phyloP scores from a whole-genome alignment of 2,329 filamentous ascomycete genomes.

The Stachybotrys chartarum region DNA sequence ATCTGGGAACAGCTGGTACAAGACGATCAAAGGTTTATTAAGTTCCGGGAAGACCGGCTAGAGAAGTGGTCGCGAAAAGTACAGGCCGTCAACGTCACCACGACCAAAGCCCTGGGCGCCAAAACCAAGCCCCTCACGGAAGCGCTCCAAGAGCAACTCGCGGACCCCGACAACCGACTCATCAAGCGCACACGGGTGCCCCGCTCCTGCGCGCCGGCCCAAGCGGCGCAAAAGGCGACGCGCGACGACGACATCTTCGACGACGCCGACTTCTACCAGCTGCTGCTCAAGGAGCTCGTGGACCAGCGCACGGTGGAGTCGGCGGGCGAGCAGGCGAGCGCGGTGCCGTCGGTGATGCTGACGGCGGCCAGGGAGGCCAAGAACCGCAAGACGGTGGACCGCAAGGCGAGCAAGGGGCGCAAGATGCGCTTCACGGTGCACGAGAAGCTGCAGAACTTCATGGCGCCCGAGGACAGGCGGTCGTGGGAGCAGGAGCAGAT shows the following conservation, averaged over 20 bases:
- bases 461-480: slow-evolving; percentile 81
- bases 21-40: slow-evolving; percentile 52
- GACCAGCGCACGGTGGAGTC: slow-evolving; percentile 75
- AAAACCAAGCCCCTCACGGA: slow-evolving; percentile 46
- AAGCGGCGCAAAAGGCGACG: slow-evolving; percentile 49
- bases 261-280: slow-evolving; percentile 90
- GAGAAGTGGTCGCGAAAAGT: slow-evolving; percentile 85
- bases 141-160: slow-evolving; percentile 61
- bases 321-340: slow-evolving; percentile 36
- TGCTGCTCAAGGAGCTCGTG: slow-evolving; percentile 86
- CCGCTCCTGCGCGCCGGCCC: slow-evolving; percentile 68
- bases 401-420: slow-evolving; percentile 88
- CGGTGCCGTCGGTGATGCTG: slow-evolving; percentile 51
- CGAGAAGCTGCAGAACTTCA: slow-evolving; percentile 96
- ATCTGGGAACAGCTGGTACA: slow-evolving; percentile 68
- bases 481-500: slow-evolving; percentile 75
- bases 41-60: slow-evolving; percentile 63
- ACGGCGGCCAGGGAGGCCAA: slow-evolving; percentile 70
- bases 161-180: slow-evolving; percentile 54
- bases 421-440: slow-evolving; percentile 94
- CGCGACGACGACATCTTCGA: slow-evolving; percentile 70
- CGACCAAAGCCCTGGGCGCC: slow-evolving; percentile 14
- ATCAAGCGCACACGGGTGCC: slow-evolving; percentile 63
- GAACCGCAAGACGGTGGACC: slow-evolving; percentile 77
- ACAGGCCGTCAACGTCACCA: slow-evolving; percentile 36